These are phyloP conservation scores for Nicotiana attenuata DNA, from an alignment of 257 asterid species.

Conservation along the genomic window DNA sequence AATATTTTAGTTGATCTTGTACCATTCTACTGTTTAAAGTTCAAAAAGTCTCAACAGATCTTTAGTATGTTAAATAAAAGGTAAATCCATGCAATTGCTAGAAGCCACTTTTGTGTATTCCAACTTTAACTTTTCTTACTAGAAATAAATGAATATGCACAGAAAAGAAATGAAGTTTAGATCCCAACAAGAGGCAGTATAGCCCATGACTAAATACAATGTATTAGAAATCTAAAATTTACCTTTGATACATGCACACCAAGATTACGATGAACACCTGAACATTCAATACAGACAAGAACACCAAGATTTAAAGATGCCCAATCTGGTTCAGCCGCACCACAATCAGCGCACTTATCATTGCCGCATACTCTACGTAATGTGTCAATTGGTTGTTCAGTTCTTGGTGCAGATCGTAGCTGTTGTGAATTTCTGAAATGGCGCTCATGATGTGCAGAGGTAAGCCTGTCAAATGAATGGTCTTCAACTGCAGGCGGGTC, in stretches of 20 bases:
- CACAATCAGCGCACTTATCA: slow-evolving; percentile 94
- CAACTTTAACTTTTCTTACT: neutral
- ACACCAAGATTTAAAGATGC: slow-evolving; percentile 96
- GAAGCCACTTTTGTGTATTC: neutral
- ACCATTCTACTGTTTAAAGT: neutral
- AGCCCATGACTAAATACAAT: neutral
- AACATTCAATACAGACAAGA: slow-evolving; percentile 97
- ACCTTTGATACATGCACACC: slow-evolving; percentile 99
- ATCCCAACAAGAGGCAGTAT: neutral
- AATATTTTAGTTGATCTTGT: neutral
- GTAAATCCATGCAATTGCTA: neutral
- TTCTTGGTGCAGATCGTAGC: slow-evolving; percentile 50
- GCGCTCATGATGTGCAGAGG: slow-evolving; percentile 60
- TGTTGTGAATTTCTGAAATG: slow-evolving; percentile 65
- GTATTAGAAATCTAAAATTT: slow-evolving; percentile 7
- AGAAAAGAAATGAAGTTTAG: neutral
- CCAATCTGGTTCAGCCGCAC: slow-evolving; percentile 98
- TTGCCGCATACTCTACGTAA: slow-evolving; percentile 82
- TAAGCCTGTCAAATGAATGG: slow-evolving; percentile 64
- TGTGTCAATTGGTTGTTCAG: slow-evolving; percentile 83
- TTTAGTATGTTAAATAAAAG: neutral
- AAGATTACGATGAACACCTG: slow-evolving; percentile 98
- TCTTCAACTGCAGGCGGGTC: slow-evolving; percentile 88
- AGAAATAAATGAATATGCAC: neutral
- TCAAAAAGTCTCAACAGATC: neutral